Conservation (phyloP, 2,329 filamentous ascomycete species). For the Colletotrichum sp. region DNA sequence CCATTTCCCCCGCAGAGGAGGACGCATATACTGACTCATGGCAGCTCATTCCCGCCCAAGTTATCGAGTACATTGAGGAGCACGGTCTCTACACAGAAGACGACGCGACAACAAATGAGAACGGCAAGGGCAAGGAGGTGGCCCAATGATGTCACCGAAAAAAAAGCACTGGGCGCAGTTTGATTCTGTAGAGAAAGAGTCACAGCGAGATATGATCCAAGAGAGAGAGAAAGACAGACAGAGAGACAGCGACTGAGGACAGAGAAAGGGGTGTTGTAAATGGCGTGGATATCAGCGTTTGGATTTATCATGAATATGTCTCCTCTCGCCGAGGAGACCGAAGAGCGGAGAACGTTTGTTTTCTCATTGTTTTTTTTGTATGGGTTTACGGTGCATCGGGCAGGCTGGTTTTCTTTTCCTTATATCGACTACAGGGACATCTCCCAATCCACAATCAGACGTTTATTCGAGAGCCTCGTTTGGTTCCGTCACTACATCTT, state of each 20-base stretch:
- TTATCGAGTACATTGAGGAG: constrained; percentile 76
- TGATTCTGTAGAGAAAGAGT: background rate
- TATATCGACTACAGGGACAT: constrained; percentile 5
- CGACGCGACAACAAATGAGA: constrained; percentile 11
- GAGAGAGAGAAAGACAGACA: background rate
- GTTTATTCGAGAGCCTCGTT: background rate
- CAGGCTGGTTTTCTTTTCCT: background rate
- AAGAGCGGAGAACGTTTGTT: background rate
- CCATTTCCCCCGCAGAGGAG: background rate
- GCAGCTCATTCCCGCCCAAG: constrained; percentile 74
- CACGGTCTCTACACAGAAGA: constrained; percentile 66
- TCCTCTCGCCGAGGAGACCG: background rate
- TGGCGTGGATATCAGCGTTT: constrained; percentile 19
- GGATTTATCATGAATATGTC: background rate
- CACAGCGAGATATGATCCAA: background rate
- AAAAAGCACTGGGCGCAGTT: background rate
- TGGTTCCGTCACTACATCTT: background rate
- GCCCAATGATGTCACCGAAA: background rate
- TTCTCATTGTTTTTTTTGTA: background rate
- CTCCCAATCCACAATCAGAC: constrained; percentile 1
- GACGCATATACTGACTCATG: background rate
- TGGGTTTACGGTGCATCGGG: constrained; percentile 6
- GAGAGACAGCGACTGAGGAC: background rate
- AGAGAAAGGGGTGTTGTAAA: background rate
- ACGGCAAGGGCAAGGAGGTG: constrained; percentile 14